phyloP scores from a whole-genome alignment of 441 rosid species.

The Adansonia rubrostipa region DNA sequence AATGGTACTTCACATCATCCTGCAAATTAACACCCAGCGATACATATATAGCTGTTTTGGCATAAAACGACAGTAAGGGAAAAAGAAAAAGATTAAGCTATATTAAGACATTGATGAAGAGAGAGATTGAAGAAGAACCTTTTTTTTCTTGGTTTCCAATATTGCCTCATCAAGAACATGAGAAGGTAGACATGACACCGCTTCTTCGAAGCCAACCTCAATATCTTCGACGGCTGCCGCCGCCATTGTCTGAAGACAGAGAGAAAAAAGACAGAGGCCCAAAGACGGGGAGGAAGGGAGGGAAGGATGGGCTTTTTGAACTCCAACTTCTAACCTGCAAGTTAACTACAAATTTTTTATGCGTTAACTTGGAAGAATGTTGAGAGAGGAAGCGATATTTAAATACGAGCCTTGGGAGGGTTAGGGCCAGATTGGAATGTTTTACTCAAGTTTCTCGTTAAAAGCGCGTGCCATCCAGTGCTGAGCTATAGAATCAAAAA shows the following conservation, averaged over 20 bases:
- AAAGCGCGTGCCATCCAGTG: not conserved
- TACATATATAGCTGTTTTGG: not conserved
- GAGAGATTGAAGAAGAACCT: slow-evolving; percentile 34
- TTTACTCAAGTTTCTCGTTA: too few species aligned
- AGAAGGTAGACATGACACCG: slow-evolving; percentile 53
- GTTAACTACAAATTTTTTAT: slow-evolving; percentile 52
- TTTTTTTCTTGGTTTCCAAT: slow-evolving; percentile 35
- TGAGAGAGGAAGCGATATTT: not conserved
- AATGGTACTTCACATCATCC: slow-evolving; percentile 28
- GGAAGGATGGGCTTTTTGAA: slow-evolving; percentile 21
- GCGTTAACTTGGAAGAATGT: slow-evolving; percentile 22
- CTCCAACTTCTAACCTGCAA: slow-evolving; percentile 85
- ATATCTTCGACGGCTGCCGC: slow-evolving; percentile 37
- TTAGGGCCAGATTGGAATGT: not conserved
- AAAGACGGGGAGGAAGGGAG: slow-evolving; percentile 32
- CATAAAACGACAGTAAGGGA: not conserved
- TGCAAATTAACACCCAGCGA: slow-evolving; percentile 13
- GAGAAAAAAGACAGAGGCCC: not conserved
- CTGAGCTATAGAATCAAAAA: not conserved
- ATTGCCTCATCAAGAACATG: slow-evolving; percentile 50
- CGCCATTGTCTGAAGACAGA: slow-evolving; percentile 35
- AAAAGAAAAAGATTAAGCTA: not conserved
- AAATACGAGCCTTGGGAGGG: not conserved
- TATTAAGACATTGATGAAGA: not conserved
- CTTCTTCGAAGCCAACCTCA: slow-evolving; percentile 52